Percentiles rank a stretch among this genome's conserved stretches.
These are phyloP conservation scores for Daldinia sp. DNA, from an alignment of 2,329 filamentous ascomycete genomes.

Conservation along the genomic window DNA sequence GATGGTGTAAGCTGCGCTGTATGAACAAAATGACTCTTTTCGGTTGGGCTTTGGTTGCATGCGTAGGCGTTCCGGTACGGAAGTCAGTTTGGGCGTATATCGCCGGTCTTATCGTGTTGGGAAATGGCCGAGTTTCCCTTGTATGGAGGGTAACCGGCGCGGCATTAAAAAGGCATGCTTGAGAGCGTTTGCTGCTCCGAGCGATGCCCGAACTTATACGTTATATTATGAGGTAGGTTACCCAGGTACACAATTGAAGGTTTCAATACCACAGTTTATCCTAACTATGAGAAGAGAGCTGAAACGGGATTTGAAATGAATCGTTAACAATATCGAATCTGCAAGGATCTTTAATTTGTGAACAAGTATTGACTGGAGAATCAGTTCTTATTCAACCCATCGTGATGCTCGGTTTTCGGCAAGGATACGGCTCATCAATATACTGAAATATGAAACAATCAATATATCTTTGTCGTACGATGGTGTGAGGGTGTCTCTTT, in stretches of 20 bases:
- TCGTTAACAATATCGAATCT: no score
- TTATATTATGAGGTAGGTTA: background rate
- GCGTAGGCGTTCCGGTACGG: conserved; percentile 4
- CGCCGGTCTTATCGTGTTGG: background rate
- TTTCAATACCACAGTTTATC: background rate
- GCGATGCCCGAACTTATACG: background rate
- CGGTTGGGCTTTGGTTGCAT: conserved; percentile 12
- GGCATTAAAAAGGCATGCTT: background rate
- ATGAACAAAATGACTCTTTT: conserved; percentile 6
- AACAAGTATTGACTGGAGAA: no score
- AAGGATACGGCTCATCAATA: no score
- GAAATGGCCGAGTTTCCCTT: background rate
- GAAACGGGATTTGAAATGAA: no score
- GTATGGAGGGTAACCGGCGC: background rate
- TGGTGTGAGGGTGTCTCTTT: no score
- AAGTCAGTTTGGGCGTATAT: background rate
- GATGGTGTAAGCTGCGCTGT: conserved; percentile 31
- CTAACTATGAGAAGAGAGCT: background rate
- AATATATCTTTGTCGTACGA: no score
- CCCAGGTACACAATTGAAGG: background rate
- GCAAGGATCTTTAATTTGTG: no score
- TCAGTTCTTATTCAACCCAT: no score
- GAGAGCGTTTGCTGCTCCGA: background rate
- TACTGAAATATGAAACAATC: no score
- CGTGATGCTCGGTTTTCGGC: no score